phyloP scores from a whole-genome alignment of 306 rosid species.

The Pyrus pyrifolia region DNA sequence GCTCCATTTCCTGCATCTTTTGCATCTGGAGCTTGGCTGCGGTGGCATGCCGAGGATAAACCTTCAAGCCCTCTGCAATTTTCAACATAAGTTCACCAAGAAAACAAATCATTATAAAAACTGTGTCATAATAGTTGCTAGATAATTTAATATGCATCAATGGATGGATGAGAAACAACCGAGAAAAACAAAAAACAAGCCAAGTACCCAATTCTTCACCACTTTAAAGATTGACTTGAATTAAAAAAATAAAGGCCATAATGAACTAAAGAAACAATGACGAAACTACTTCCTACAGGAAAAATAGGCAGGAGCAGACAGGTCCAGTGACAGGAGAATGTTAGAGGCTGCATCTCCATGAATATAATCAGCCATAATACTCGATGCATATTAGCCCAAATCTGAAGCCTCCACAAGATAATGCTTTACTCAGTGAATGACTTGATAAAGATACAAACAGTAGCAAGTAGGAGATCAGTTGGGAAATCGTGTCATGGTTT shows the following conservation, averaged over 20 bases:
- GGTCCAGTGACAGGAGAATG: neutral
- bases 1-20: constrained; percentile 96
- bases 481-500: neutral
- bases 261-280: neutral
- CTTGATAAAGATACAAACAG: neutral
- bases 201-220: neutral
- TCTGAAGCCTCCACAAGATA: neutral
- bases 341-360: neutral
- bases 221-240: neutral
- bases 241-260: neutral
- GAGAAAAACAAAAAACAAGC: neutral
- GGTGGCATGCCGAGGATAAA: constrained; percentile 63
- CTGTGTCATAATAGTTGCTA: neutral
- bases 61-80: constrained; percentile 81
- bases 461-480: neutral
- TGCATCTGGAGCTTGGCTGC: constrained; percentile 78
- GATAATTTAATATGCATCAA: neutral
- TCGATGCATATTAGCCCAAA: neutral
- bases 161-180: neutral
- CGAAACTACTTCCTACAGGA: neutral
- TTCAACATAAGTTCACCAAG: constrained; percentile 4
- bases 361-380: neutral
- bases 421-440: neutral
- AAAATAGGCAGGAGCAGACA: neutral
- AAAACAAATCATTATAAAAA: neutral